Base-by-base conservation (phyloP, 768 basidiomycete genomes). In the Panus rudis region DNA sequence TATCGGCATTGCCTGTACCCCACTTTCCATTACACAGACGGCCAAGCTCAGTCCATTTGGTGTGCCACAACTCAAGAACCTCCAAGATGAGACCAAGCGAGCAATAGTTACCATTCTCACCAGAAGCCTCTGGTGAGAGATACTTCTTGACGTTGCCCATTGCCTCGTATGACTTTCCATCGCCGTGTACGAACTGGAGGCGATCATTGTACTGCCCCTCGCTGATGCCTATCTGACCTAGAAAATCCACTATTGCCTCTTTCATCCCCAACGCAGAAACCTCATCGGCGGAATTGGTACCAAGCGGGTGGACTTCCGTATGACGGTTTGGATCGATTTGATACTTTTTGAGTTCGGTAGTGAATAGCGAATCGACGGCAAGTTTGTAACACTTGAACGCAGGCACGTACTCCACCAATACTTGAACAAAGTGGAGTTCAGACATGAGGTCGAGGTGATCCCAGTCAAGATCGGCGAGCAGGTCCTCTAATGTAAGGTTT, bases 41-140 rank as follows among this genome's bases (percentile, higher is more conserved):
- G 40, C 55, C 51, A 10, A 59, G 37, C 35, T 61, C 59, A 5
- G 60, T 61, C 62, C 60, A 63, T 43, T 56, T 52, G 0, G 59
- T 55, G 34, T 63, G 62, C 62, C 62, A 63, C 0, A 61, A 38
- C 39, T 61, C 52, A 6, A 61, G 62, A 4, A 60, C 27, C 8
- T 57, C 56, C 14, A 50, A 21, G 4, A 63, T 22, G 39, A 48
- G 50, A 10, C 49, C 39, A 13, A 59, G 48, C 10, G 51, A 52
- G 3, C 56, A 25, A 32, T 58, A 58, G 13, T 54, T 46, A 17
- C 42, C 51, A 39, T 26, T 45, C 14, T 42, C 37, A 1, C 14
- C 4, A 12, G 21, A 32, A n/a, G n/a, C n/a, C n/a, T n/a, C n/a
- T n/a, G n/a, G n/a, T n/a, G n/a, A n/a, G 25, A 54, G 26, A 12